Conservation (phyloP, 306 rosid species). For the Fragaria vesca region DNA sequence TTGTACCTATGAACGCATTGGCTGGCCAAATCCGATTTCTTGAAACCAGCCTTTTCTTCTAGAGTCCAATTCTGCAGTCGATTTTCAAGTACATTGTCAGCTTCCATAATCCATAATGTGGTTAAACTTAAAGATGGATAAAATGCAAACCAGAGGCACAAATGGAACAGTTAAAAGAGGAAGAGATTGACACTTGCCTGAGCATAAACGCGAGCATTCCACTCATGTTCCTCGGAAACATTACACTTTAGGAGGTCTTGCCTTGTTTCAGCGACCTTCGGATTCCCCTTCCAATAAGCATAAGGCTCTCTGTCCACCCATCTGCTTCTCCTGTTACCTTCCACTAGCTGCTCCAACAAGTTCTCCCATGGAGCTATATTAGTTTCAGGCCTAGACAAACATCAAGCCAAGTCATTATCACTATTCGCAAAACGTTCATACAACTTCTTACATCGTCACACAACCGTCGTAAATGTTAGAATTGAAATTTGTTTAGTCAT, state of each 20-base stretch:
- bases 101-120: background rate
- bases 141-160: background rate
- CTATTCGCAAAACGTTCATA: background rate
- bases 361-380: conserved; percentile 84
- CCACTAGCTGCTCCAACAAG: conserved; percentile 57
- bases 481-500: too few relatives aligned
- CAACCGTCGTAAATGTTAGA: background rate
- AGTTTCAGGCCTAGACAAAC: conserved; percentile 59
- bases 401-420: background rate
- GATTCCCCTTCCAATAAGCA: conserved; percentile 97
- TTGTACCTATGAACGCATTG: conserved; percentile 73
- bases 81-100: background rate
- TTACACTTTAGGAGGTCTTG: conserved; percentile 81
- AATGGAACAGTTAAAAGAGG: background rate
- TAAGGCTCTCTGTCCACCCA: conserved; percentile 74
- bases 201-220: conserved; percentile 80
- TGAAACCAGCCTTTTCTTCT: conserved; percentile 66
- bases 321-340: conserved; percentile 56
- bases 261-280: conserved; percentile 66
- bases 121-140: background rate
- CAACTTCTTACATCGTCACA: background rate
- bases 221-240: conserved; percentile 61
- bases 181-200: conserved; percentile 45
- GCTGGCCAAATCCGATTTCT: conserved; percentile 67
- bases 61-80: conserved; percentile 61